Evolutionary conservation across 2,329 filamentous ascomycete species (phyloP).

Genomic region (Trichocomaceae sp.): DNA sequence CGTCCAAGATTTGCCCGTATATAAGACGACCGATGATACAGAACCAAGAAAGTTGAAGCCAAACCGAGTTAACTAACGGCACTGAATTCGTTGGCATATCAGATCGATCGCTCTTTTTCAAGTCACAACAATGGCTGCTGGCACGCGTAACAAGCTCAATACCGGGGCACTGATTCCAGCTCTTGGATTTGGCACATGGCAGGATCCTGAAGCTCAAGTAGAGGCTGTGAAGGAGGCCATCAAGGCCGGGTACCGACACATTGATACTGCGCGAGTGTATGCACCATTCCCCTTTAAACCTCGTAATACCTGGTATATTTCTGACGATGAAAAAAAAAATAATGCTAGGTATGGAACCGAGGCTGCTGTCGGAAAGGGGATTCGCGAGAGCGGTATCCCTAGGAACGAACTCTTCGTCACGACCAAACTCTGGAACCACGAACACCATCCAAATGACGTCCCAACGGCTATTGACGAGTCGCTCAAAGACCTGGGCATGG

Average conservation of each 20-base stretch:
- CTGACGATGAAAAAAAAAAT: neutral
- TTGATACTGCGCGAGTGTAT: conserved; percentile 46
- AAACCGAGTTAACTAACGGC: neutral
- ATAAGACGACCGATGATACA: neutral
- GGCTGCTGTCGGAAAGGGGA: conserved; percentile 56
- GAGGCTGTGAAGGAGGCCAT: conserved; percentile 43
- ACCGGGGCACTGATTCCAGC: conserved; percentile 43
- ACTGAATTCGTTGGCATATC: neutral
- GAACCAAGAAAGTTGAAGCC: neutral
- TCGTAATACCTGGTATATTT: neutral
- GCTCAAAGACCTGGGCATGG: conserved; percentile 55
- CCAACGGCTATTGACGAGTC: conserved; percentile 55
- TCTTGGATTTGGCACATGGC: conserved; percentile 51
- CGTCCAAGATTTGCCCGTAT: neutral
- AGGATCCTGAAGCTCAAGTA: conserved; percentile 46
- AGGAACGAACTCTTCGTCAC: conserved; percentile 60
- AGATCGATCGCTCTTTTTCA: neutral
- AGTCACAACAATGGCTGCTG: conserved; percentile 20
- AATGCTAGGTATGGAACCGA: conserved; percentile 54
- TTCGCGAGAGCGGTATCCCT: conserved; percentile 60
- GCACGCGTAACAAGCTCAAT: conserved; percentile 41
- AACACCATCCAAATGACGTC: conserved; percentile 56
- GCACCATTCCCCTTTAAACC: conserved; percentile 12
- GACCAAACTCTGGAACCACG: conserved; percentile 62
- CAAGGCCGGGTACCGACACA: conserved; percentile 49